phyloP scores from a whole-genome alignment of 768 basidiomycete species.

The Tulasnella sp. region DNA sequence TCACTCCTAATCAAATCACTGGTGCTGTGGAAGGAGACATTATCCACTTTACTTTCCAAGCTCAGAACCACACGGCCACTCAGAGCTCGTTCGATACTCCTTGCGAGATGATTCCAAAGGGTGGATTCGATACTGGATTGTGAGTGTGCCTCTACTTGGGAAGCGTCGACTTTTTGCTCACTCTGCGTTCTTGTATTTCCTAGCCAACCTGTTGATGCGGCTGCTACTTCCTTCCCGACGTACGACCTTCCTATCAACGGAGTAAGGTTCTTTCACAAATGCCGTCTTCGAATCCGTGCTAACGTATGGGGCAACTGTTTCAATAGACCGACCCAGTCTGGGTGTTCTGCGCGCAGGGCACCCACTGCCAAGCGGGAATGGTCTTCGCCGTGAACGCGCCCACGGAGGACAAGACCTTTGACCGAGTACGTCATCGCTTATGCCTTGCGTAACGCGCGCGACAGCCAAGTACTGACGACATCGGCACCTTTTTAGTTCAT shows the following conservation, averaged over 20 bases:
- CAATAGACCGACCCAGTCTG: constrained; percentile 54
- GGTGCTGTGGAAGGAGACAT: constrained; percentile 11
- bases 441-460: neutral
- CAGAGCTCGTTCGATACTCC: constrained; percentile 23
- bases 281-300: too few species aligned
- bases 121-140: constrained; percentile 36
- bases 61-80: constrained; percentile 25
- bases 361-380: constrained; percentile 36
- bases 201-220: constrained; percentile 33
- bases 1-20: constrained; percentile 15
- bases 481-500: neutral
- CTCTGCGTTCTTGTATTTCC: neutral
- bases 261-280: neutral
- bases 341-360: constrained; percentile 49
- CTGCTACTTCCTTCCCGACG: constrained; percentile 28
- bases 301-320: neutral
- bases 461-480: neutral
- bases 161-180: neutral
- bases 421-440: constrained; percentile 2
- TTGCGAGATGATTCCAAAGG: neutral
- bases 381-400: constrained; percentile 37
- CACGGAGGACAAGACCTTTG: constrained; percentile 33
- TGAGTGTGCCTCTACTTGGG: neutral
- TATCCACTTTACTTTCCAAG: constrained; percentile 21
- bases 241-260: constrained; percentile 33